Evolutionary conservation across 257 asterid genomes (phyloP).

Genomic region (Osmanthus fragrans): DNA sequence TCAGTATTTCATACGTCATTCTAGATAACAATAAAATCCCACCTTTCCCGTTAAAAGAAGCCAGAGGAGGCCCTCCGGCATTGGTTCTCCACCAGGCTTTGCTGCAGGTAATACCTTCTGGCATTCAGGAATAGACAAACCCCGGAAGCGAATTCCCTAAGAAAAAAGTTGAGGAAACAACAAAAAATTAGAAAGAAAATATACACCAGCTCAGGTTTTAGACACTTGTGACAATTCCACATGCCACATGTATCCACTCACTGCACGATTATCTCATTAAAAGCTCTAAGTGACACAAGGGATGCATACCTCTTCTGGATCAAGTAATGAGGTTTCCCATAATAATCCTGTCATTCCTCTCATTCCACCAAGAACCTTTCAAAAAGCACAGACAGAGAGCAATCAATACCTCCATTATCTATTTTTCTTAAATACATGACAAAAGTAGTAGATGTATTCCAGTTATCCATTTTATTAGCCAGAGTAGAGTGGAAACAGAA

Average conservation of each 20-base stretch:
- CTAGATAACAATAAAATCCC: conserved; percentile 14
- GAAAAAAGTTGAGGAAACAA: conserved; percentile 20
- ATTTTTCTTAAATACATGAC: neutral
- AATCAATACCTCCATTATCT: neutral
- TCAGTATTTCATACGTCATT: neutral
- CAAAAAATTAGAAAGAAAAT: conserved; percentile 3
- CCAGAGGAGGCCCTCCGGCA: conserved; percentile 99
- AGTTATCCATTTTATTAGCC: neutral
- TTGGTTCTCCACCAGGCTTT: conserved; percentile 91
- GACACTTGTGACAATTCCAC: too few species aligned
- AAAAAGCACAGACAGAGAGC: conserved; percentile 2
- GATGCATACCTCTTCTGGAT: conserved; percentile 82
- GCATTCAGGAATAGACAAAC: conserved; percentile 95
- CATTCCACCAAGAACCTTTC: conserved; percentile 98
- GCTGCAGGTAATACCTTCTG: conserved; percentile 89
- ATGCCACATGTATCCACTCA: neutral
- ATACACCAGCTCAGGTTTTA: neutral
- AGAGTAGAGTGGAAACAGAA: neutral
- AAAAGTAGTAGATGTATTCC: neutral
- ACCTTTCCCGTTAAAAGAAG: conserved; percentile 97
- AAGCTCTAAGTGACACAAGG: conserved; percentile 5
- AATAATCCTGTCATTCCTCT: conserved; percentile 99
- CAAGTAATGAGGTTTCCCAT: conserved; percentile 99
- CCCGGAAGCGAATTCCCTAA: conserved; percentile 97
- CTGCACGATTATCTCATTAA: conserved; percentile 12